A percentile compares a stretch with the other conserved stretches of the same genome.
These are phyloP conservation scores for Silene noctiflora DNA, from an alignment of 179 eudicot species.

Conservation along the genomic window DNA sequence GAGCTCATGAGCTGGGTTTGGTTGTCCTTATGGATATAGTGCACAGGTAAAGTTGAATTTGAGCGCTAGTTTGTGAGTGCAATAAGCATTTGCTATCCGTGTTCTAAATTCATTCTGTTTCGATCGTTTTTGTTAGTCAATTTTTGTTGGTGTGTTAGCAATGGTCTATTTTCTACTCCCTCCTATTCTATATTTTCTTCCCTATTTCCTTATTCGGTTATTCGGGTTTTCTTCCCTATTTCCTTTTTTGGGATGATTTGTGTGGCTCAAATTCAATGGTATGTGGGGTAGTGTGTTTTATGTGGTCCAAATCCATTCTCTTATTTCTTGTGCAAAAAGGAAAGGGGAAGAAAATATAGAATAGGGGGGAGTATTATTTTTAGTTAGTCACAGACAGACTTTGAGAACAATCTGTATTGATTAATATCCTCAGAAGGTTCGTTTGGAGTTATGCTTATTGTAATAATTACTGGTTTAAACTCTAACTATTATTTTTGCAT, in stretches of 20 bases:
- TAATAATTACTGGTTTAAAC: neutral
- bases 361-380: no score
- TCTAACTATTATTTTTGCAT: neutral
- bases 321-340: no score
- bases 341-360: no score
- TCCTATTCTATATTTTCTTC: no score
- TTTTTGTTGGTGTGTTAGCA: neutral
- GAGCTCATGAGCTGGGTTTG: constrained; percentile 94
- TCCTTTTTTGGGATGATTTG: no score
- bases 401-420: neutral
- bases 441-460: neutral
- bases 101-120: neutral
- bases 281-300: no score
- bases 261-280: no score
- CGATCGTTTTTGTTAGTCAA: neutral
- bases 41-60: constrained; percentile 60
- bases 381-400: neutral
- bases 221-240: no score
- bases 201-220: no score
- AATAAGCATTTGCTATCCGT: neutral
- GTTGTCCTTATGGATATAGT: constrained; percentile 98
- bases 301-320: no score
- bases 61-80: constrained; percentile 7
- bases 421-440: neutral
- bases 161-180: neutral